A percentile compares a stretch with the other conserved stretches of the same genome.
phyloP scores from a whole-genome alignment of 306 rosid species.

The Quillaja saponaria region DNA sequence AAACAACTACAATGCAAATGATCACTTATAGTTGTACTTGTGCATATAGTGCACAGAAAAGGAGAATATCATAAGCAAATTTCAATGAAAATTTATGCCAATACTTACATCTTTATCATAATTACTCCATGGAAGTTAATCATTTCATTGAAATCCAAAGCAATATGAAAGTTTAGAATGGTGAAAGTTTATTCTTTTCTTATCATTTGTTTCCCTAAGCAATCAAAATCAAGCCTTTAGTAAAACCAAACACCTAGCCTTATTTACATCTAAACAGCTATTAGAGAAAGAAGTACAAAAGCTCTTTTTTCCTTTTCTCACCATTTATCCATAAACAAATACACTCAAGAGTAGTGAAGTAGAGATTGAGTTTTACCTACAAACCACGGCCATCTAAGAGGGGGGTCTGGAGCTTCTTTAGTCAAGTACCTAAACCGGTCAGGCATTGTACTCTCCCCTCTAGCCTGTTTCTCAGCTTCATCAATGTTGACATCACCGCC shows the following conservation, averaged over 20 bases:
- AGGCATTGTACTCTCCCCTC: slow-evolving; percentile 72
- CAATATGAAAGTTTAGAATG: background rate
- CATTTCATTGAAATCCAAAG: background rate
- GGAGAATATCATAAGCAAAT: background rate
- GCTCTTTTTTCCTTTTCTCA: background rate
- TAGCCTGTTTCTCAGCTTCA: slow-evolving; percentile 57
- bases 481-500: slow-evolving; percentile 30
- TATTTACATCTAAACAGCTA: background rate
- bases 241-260: background rate
- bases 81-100: background rate
- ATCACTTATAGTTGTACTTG: no score
- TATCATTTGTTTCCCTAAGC: background rate
- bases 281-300: no score
- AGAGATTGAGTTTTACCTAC: slow-evolving; percentile 46
- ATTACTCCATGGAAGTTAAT: background rate
- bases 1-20: no score
- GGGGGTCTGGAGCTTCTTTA: slow-evolving; percentile 72
- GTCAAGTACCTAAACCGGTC: slow-evolving; percentile 67
- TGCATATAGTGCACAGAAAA: background rate
- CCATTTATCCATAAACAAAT: slow-evolving; percentile 22
- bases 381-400: slow-evolving; percentile 81
- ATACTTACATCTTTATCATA: no score
- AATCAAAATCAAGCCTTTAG: background rate
- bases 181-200: background rate
- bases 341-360: slow-evolving; percentile 4